Conservation (phyloP, 1,284 basidiomycete species). For the Ustilago sp. region DNA sequence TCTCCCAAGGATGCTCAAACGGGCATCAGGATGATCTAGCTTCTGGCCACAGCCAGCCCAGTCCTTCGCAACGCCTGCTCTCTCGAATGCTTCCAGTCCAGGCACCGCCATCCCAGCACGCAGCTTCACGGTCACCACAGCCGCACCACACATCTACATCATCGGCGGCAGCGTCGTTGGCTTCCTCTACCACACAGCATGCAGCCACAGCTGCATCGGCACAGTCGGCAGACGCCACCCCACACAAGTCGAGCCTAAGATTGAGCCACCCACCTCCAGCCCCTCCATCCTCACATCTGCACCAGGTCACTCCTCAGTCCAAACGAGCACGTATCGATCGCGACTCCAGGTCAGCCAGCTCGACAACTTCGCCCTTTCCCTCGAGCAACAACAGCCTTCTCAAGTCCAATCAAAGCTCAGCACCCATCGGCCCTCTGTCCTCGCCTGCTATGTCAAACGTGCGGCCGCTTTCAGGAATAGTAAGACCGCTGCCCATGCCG, state of each 20-base stretch:
- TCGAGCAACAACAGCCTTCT: neutral
- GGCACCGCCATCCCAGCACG: neutral
- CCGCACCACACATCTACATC: neutral
- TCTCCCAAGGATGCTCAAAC: conserved; percentile 10
- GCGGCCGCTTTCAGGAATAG: conserved; percentile 36
- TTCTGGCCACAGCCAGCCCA: conserved; percentile 5
- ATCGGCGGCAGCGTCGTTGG: neutral
- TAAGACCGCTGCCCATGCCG: conserved; percentile 21
- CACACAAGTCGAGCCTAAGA: conserved; percentile 19
- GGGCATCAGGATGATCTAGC: conserved; percentile 7
- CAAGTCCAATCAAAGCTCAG: conserved; percentile 7
- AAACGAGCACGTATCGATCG: conserved; percentile 22
- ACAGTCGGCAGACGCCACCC: neutral
- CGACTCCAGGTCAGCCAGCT: conserved; percentile 5
- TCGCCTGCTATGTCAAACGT: conserved; percentile 18
- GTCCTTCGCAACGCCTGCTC: conserved; percentile 24
- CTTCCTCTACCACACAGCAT: neutral
- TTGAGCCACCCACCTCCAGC: conserved; percentile 43
- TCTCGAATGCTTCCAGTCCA: conserved; percentile 26
- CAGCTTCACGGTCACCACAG: neutral
- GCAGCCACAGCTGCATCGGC: neutral
- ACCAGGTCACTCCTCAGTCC: conserved; percentile 21
- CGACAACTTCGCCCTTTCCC: conserved; percentile 15
- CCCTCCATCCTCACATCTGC: conserved; percentile 11
- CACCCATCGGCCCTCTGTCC: conserved; percentile 10